A percentile compares a stretch with the other conserved stretches of the same genome.
Evolutionary conservation across 2,329 filamentous ascomycete species (phyloP).

Genomic region (Sporothrix curviconia): DNA sequence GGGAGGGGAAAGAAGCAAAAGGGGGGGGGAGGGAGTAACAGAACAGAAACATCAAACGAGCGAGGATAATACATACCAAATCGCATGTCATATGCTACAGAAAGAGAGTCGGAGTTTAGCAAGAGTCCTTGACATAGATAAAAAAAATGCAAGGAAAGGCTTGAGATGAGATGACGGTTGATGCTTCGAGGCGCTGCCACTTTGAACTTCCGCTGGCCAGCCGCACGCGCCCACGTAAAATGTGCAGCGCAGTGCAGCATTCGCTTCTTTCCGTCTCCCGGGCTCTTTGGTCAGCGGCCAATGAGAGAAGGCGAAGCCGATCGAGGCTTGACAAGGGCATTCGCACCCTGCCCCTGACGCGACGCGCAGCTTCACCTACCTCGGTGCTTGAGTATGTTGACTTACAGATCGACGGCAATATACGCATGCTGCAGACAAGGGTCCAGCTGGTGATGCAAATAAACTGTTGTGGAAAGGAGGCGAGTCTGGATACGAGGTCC

Average conservation of each 20-base stretch:
- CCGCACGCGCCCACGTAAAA: background rate
- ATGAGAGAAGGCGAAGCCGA: background rate
- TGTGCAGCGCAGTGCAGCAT: background rate
- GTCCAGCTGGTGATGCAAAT: conserved; percentile 25
- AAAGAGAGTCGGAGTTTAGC: conserved; percentile 18
- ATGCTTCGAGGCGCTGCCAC: background rate
- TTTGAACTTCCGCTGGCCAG: background rate
- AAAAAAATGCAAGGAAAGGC: conserved; percentile 4
- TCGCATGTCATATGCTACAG: conserved; percentile 84
- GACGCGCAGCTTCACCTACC: background rate
- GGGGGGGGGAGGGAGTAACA: background rate
- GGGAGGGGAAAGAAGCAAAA: background rate
- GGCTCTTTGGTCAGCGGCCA: background rate
- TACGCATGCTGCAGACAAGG: conserved; percentile 64
- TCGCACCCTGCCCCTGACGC: background rate
- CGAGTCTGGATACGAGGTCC: background rate
- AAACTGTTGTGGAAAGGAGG: background rate
- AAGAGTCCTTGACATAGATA: conserved; percentile 12
- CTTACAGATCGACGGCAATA: conserved; percentile 88
- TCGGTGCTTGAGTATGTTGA: conserved; percentile 24
- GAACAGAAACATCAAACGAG: conserved; percentile 23
- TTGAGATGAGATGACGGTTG: background rate
- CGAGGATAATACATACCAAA: conserved; percentile 72
- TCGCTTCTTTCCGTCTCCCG: background rate
- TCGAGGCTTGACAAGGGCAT: background rate